Evolutionary conservation across 1,139 yeast genomes (phyloP).

Genomic region (Yamadazyma triangularis): DNA sequence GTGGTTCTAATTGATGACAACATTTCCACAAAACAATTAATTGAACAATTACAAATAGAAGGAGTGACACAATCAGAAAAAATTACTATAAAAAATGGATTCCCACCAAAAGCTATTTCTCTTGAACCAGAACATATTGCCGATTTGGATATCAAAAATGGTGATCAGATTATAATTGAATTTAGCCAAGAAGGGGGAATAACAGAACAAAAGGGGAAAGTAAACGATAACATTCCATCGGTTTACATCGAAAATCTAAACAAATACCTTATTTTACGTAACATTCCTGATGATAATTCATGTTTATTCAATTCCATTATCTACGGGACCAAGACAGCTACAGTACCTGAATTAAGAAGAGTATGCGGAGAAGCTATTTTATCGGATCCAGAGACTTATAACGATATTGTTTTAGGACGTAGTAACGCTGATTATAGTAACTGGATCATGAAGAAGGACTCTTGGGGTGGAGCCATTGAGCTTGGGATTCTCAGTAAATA

Average conservation of each 20-base stretch:
- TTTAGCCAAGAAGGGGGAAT: slow-evolving; percentile 1
- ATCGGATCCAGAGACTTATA: slow-evolving; percentile 41
- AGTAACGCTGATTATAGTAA: slow-evolving; percentile 45
- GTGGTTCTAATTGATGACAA: slow-evolving; percentile 10
- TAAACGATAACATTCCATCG: slow-evolving; percentile 23
- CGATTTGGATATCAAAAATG: slow-evolving; percentile 44
- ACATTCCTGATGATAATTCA: slow-evolving; percentile 76
- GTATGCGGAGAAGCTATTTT: slow-evolving; percentile 44
- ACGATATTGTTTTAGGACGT: slow-evolving; percentile 58
- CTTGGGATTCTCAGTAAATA: slow-evolving; percentile 58
- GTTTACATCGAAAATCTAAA: slow-evolving; percentile 17
- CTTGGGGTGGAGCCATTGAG: slow-evolving; percentile 91
- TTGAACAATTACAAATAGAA: slow-evolving; percentile 13
- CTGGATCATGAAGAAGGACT: slow-evolving; percentile 59
- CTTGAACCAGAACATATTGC: slow-evolving; percentile 20
- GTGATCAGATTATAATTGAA: slow-evolving; percentile 52
- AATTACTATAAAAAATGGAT: slow-evolving; percentile 44
- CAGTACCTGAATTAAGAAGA: slow-evolving; percentile 42
- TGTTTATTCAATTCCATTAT: slow-evolving; percentile 71
- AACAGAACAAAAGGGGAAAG: neutral
- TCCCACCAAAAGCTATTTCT: slow-evolving; percentile 52
- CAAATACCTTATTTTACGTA: slow-evolving; percentile 43
- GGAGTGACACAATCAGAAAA: slow-evolving; percentile 7
- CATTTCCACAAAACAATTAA: slow-evolving; percentile 13
- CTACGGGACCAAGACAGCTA: slow-evolving; percentile 37